Base-by-base conservation (phyloP, 2,329 filamentous ascomycete species). In the Dactylellina haptotyla region DNA sequence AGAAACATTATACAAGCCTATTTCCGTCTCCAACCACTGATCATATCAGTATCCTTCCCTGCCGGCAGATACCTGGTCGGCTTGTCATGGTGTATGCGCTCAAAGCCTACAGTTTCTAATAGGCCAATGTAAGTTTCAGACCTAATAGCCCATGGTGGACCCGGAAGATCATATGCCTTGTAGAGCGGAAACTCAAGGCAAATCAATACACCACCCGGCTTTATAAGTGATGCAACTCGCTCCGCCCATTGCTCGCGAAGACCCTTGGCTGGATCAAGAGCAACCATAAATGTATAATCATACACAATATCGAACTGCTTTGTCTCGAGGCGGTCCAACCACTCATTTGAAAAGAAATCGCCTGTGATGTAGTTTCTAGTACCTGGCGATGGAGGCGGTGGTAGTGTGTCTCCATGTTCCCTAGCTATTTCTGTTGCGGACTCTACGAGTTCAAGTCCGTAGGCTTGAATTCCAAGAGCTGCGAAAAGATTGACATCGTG, bases 401-500 rank as follows among this genome's bases (percentile, higher is more conserved):
- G 39, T 14, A 54, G 41, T 34, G 65, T 59, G 54, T 56, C 54
- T 53, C 54, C 69, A 56, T 51, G 58, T 23, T 64, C 26, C 48
- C 57, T 66, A n/a, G 76, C 75, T 20, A 65, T 59, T 25, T 82
- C 78, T 4, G 84, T 73, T 1, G 83, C 87, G 16, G 81, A 82
- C 9, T 83, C 78, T 41, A 88, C 88, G 64, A 86, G 85, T 79
- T 96, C 92, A 1, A 96, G 81, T 0, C 91, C 93, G 77, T 87
- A 88, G 0, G 88, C 88, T 80, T 96, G 89, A 79, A 91, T 96
- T 0, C 92, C 92, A 78, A 89, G 87, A 10, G 87, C 86, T 58
- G 88, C 86, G 46, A 96, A 84, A 39, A 96, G 83, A 12, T 92
- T 83, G 1, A 92, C 90, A 81, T 96, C 93, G 78, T 95, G 90